Percentiles rank a stretch among this genome's conserved stretches.
These are phyloP conservation scores for Metschnikowia drakensbergensis DNA, from an alignment of 805 yeast genomes.

Conservation along the genomic window DNA sequence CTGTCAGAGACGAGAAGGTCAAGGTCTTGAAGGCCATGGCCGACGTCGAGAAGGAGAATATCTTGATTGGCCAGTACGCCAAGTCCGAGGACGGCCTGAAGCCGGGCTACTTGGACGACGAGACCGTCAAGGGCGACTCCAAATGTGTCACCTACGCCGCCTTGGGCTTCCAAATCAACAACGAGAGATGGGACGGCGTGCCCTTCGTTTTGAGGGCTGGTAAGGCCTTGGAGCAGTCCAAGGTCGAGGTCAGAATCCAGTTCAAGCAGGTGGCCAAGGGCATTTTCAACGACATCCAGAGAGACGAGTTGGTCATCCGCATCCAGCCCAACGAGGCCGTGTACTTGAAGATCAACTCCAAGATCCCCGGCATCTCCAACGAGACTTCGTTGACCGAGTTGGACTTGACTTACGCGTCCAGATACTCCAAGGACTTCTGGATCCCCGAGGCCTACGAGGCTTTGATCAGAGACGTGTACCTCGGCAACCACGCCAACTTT, in stretches of 20 bases:
- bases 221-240: conserved; percentile 90
- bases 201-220: conserved; percentile 96
- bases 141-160: conserved; percentile 94
- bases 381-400: conserved; percentile 82
- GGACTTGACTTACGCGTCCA: conserved; percentile 76
- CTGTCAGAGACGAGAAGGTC: conserved; percentile 94
- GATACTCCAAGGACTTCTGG: conserved; percentile 80
- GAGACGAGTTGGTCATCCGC: conserved; percentile 91
- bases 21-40: conserved; percentile 81
- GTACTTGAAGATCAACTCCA: conserved; percentile 87
- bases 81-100: conserved; percentile 81
- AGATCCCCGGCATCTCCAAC: conserved; percentile 87
- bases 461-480: conserved; percentile 81
- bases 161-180: conserved; percentile 67
- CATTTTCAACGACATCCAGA: conserved; percentile 72
- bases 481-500: conserved; percentile 94
- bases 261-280: conserved; percentile 83
- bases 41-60: conserved; percentile 59
- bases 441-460: conserved; percentile 98
- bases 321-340: conserved; percentile 94
- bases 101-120: conserved; percentile 91
- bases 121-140: conserved; percentile 75
- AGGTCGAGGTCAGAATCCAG: conserved; percentile 93
- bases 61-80: conserved; percentile 83
- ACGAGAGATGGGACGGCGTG: conserved; percentile 98